Conservation (phyloP, 139 green algal genomes). For the Chlorella sp. region DNA sequence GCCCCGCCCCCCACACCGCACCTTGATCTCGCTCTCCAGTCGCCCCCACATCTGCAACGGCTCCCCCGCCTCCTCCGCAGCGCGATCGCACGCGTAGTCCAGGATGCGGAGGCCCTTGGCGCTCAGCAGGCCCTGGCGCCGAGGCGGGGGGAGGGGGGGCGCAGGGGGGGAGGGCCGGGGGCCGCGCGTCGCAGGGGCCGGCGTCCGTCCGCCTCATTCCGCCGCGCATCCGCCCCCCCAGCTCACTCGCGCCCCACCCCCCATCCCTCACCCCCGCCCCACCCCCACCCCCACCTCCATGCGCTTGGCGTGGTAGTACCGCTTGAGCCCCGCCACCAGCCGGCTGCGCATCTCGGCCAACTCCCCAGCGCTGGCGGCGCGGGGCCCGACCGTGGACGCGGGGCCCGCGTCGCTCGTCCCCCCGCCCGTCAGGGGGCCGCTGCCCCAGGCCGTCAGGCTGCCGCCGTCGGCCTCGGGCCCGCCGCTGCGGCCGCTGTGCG, state of each 20-base stretch:
- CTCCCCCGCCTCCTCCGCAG: conserved; percentile 45
- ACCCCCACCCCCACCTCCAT: conserved; percentile 58
- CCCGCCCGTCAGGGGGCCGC: background rate
- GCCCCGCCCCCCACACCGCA: background rate
- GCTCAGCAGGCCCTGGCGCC: too few species aligned
- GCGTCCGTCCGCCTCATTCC: too few species aligned
- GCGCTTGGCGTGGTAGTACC: conserved; percentile 76
- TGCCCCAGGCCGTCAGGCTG: background rate
- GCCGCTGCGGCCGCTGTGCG: too few species aligned
- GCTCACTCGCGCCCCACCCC: too few species aligned
- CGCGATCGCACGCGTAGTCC: conserved; percentile 65
- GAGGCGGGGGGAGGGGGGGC: too few species aligned
- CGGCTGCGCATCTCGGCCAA: conserved; percentile 46
- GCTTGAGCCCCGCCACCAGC: conserved; percentile 73
- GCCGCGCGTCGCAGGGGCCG: too few species aligned
- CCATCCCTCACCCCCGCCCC: background rate
- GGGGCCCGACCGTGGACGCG: background rate
- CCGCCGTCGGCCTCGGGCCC: too few species aligned
- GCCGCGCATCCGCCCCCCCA: too few species aligned
- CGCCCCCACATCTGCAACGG: conserved; percentile 47
- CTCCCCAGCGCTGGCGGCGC: conserved; percentile 21
- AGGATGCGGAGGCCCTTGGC: conserved; percentile 72
- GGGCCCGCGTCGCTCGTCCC: background rate
- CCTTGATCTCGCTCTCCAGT: conserved; percentile 43
- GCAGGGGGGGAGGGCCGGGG: too few species aligned